A percentile compares a stretch with the other conserved stretches of the same genome.
Conservation (phyloP, 495 filamentous ascomycete species). For the Astrothelium macrocarpum region DNA sequence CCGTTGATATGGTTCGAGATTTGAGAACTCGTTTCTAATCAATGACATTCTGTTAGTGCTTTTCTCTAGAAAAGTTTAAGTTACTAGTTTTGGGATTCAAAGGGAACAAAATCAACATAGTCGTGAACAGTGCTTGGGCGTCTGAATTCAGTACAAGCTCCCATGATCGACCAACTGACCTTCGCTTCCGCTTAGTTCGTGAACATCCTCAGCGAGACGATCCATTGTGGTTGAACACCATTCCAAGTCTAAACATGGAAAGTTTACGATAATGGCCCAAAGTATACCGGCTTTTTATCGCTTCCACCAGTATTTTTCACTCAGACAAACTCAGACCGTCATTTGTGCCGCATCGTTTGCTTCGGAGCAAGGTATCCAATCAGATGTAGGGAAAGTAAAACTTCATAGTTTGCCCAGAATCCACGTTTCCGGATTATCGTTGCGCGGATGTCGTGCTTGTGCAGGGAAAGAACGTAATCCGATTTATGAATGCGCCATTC, state of each 20-base stretch:
- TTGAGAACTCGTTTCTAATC: neutral
- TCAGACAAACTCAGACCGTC: no score
- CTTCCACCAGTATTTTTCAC: no score
- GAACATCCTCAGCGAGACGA: neutral
- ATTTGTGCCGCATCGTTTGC: no score
- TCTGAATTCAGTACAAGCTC: neutral
- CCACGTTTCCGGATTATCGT: neutral
- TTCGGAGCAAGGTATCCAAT: neutral
- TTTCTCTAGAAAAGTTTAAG: neutral
- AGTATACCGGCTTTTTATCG: neutral
- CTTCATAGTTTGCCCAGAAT: neutral
- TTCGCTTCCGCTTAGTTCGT: neutral
- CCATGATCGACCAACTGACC: neutral
- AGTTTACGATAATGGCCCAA: no score
- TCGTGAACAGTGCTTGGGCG: neutral
- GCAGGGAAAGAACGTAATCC: neutral
- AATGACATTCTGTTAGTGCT: neutral
- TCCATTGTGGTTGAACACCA: neutral
- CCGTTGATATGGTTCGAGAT: neutral
- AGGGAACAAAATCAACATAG: neutral
- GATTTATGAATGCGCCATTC: neutral
- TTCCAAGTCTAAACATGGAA: neutral
- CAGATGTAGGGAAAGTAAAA: neutral
- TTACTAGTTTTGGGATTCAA: no score
- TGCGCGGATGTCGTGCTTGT: constrained; percentile 2